Base-by-base conservation (phyloP, 257 asterid genomes). In the Thymus quinquecostatus region DNA sequence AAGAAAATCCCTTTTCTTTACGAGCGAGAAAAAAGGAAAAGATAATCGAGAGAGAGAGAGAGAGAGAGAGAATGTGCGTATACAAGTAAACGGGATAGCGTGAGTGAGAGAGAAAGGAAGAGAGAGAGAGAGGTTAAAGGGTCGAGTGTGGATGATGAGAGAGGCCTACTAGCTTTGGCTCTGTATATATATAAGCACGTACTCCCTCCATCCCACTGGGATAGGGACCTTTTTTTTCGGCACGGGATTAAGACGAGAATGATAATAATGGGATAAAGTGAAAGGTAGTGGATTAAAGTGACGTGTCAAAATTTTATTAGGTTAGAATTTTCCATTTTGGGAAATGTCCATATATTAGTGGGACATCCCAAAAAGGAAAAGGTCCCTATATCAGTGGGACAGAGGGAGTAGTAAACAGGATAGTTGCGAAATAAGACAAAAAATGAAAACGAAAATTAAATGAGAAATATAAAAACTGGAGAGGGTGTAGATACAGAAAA, bases 11-110 rank as follows among this genome's bases (percentile, higher is more conserved):
- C 62, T 12, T 12, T 14, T 62, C 67, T 62, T 21, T 40, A 43
- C 27, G 48, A 54, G 33, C 29, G 53, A 12, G 28, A 10, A 28
- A 51, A 36, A 49, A 13, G 29, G 6, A 38, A 38, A 49, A 41
- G 56, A 34, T 49, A 49, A 29, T 28, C 48, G 61, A 68, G 70
- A 65, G 45, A 41, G 75, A 12, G 63, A 65, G 45, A 41, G 75
- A 12, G 63, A 13, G 63, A 21, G 21, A 21, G 21, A 21, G 21
- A 13, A 44, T 50, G 63, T 27, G 71, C 27, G 28, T 33, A 72
- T 44, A 61, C 69, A 56, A 57, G 57, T 21, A 70, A 62, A 69
- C 40, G 69, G 45, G 67, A 72, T 66, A 50, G 81, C 75, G 73
- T 68, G 64, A 58, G 44, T 1, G 30, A 13, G 28, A 49, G 54